Percentiles rank a stretch among this genome's conserved stretches.
These are phyloP conservation scores for Chalciporus piperatus DNA, from an alignment of 768 basidiomycete species.

Conservation along the genomic window DNA sequence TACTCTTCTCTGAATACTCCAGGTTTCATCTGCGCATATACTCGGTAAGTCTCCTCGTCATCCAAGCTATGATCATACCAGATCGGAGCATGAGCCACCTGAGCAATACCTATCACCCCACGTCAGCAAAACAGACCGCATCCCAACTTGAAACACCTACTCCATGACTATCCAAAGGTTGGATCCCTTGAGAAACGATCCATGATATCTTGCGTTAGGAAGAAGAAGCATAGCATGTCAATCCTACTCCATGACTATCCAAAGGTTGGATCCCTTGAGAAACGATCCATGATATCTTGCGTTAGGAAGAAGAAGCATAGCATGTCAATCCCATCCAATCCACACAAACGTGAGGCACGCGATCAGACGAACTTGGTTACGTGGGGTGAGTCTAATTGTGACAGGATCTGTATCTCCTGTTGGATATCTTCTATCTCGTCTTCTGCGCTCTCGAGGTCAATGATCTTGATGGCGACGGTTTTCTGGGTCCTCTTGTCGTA, in stretches of 20 bases:
- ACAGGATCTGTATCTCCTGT: constrained; percentile 97
- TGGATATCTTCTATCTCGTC: constrained; percentile 99
- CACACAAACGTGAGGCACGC: constrained; percentile 27
- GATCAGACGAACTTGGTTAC: constrained; percentile 80
- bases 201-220: constrained; percentile 72
- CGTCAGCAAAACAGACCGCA: constrained; percentile 8
- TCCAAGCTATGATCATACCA: constrained; percentile 51
- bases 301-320: constrained; percentile 16
- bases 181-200: constrained; percentile 92
- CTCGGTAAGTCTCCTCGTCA: constrained; percentile 7
- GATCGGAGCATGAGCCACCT: constrained; percentile 95
- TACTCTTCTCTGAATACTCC: constrained; percentile 98
- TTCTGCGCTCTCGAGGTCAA: constrained; percentile 97
- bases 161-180: constrained; percentile 99
- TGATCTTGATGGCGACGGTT: constrained; percentile 99
- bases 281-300: constrained; percentile 91
- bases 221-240: too few species aligned
- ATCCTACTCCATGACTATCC: constrained; percentile 99
- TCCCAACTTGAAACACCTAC: constrained; percentile 41
- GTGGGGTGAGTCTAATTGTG: constrained; percentile 91
- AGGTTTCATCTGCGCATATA: constrained; percentile 81
- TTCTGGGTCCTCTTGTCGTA: constrained; percentile 94
- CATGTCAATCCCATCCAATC: constrained; percentile 32
- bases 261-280: constrained; percentile 92
- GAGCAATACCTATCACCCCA: constrained; percentile 75